Base-by-base conservation (phyloP, 306 rosid species). In the Prunus mira region DNA sequence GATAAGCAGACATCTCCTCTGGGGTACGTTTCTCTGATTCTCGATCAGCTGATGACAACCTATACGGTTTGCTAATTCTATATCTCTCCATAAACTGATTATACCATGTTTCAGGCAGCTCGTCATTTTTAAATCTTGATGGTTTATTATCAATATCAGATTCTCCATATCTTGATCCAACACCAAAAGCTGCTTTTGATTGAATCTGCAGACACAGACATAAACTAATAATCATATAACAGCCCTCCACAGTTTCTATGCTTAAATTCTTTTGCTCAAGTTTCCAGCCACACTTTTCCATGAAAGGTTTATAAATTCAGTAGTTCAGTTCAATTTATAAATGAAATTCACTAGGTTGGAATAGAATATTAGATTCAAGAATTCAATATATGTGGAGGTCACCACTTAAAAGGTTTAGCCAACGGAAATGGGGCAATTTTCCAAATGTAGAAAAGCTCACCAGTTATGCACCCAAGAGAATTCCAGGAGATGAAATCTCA, bases 51-150 rank as follows among this genome's bases (percentile, higher is more conserved):
- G 71, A 75, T 75, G 86, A 68, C 84, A 90, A 62, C 82, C 80
- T 87, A 80, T 85, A 80, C 0, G 85, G 81, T 78, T 78, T 91
- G 60, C 74, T 90, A 65, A 78, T 81, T 75, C 85, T 86, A 25
- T 84, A 86, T 75, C 82, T 92, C 65, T 92, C 97, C 69, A 82
- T 81, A 69, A 81, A 86, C 79, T 90, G 98, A 88, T 69, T 84
- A 75, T 92, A 92, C 98, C 98, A 95, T 9, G 89, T 84, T 78
- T 92, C 97, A 49, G 96, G 92, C 20, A 91, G 88, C 54, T 87
- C 92, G 1, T 84, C 92, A 55, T 75, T 89, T 82, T 86, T 85
- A 56, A 76, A 86, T 68, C 91, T 89, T 41, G 76, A 84, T 19
- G 88, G 49, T 55, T 80, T 43, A 71, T 82, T 79, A 70, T 86